Conservation (phyloP, 257 asterid genomes). For the Cinchona pubescens region DNA sequence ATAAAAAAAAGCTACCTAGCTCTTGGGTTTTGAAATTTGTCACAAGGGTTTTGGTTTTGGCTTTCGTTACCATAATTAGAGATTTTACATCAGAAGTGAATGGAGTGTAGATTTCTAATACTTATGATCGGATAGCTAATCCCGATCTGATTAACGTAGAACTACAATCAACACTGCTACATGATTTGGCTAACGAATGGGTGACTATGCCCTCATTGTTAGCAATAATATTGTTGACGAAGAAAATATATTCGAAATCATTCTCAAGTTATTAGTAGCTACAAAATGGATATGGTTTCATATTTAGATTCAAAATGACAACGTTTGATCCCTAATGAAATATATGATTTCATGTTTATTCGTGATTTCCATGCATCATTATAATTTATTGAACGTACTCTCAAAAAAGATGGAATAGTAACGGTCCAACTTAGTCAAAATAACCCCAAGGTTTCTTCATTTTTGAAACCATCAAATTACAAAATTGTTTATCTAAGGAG, state of each 20-base stretch:
- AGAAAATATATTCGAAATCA: not conserved
- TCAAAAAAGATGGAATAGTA: conserved; percentile 30
- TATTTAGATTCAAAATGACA: conserved; percentile 7
- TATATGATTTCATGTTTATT: conserved; percentile 25
- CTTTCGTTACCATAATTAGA: conserved; percentile 17
- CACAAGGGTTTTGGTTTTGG: conserved; percentile 24
- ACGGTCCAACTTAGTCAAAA: conserved; percentile 11
- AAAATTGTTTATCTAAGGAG: conserved; percentile 27
- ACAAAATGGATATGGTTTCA: conserved; percentile 20
- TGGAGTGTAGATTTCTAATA: not conserved
- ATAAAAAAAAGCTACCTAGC: too few species aligned
- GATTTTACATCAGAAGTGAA: not conserved
- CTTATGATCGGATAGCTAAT: not conserved
- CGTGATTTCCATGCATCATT: conserved; percentile 8
- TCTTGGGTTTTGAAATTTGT: conserved; percentile 25
- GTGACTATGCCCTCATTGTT: conserved; percentile 25
- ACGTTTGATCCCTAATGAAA: conserved; percentile 2
- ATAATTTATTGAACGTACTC: conserved; percentile 13
- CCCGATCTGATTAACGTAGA: conserved; percentile 5
- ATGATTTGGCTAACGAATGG: conserved; percentile 41
- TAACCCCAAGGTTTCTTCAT: conserved; percentile 4
- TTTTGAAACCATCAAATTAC: conserved; percentile 17
- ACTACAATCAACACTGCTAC: conserved; percentile 22
- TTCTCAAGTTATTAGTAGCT: not conserved
- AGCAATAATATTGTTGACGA: conserved; percentile 11